Evolutionary conservation across 345 rosid genomes (phyloP), one percentile per base, ranked within the genome.

Genomic region (Eucalyptus tenuipes): DNA sequence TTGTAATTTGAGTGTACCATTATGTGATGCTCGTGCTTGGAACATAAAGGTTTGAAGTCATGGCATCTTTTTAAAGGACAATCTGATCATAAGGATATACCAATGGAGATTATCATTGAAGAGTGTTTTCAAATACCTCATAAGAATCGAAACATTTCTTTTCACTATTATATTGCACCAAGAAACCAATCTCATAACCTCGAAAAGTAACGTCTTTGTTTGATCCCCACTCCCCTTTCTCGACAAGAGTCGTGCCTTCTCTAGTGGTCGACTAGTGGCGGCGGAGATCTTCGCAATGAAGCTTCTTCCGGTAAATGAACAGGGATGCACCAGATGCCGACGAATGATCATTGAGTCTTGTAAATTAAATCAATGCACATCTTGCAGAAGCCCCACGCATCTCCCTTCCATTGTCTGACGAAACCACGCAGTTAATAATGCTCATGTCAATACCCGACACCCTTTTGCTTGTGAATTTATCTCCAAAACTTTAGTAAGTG

Each of bases 1-100:
- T n/a, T n/a, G 75, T 64, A 64, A 64, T n/a, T 64, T 64, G 40
- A 64, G 20, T 14, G 75, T n/a, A 64, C 71, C 71, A n/a, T 64
- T 15, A 64, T 4, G 37, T n/a, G 37, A 29, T 64, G 10, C 71
- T 64, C 9, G 71, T n/a, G 37, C 31, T 29, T 14, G 71, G 71
- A 14, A 64, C 71, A 64, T 64, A 64, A 64, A 64, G 71, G 37
- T 64, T 64, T 64, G 17, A 64, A 64, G 40, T 64, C 1, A n/a
- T n/a, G 75, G 40, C 75, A n/a, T 64, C 3, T 15, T 15, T 64
- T 64, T 15, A n/a, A 64, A 64, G 0, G 75, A n/a, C 10, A 16
- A n/a, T 4, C 7, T 5, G 5, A 15, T 15, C 20, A 2, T 64
- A n/a, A n/a, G 37, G 1, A 1, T 64, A 64, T 64, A 13, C 0